These are phyloP conservation scores for Claviceps africana DNA, from an alignment of 2,329 filamentous ascomycete species.

Conservation along the genomic window DNA sequence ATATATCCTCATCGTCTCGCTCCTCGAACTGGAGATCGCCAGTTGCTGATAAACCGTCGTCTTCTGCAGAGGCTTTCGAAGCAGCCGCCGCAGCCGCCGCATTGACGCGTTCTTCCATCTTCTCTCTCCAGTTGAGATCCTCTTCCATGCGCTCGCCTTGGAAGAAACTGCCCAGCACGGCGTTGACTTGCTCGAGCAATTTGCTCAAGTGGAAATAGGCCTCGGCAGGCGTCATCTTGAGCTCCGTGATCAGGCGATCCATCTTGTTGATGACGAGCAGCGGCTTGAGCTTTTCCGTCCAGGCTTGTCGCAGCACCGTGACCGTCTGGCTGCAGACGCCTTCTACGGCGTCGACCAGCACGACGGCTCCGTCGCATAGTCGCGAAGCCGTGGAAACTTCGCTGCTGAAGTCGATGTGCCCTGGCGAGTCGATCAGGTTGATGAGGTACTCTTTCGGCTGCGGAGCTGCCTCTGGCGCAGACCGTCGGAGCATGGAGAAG, in stretches of 20 bases:
- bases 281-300: conserved; percentile 90
- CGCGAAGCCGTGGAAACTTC: conserved; percentile 93
- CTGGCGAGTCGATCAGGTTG: conserved; percentile 94
- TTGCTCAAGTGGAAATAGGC: conserved; percentile 82
- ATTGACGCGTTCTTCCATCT: conserved; percentile 72
- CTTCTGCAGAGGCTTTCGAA: conserved; percentile 39
- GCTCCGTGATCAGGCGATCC: conserved; percentile 82
- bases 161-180: conserved; percentile 93
- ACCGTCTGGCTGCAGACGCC: conserved; percentile 98
- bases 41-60: conserved; percentile 36
- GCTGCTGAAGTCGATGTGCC: conserved; percentile 96
- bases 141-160: conserved; percentile 98
- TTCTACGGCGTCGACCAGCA: conserved; percentile 91
- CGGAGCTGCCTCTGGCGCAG: conserved; percentile 51
- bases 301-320: conserved; percentile 85
- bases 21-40: conserved; percentile 67
- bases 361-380: conserved; percentile 84
- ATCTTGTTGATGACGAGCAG: conserved; percentile 97
- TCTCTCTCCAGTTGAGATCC: conserved; percentile 88
- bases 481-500: conserved; percentile 77
- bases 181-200: conserved; percentile 89
- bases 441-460: conserved; percentile 82
- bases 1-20: conserved; percentile 88
- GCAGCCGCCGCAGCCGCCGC: conserved; percentile 54
- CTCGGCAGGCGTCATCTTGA: conserved; percentile 83